Base-by-base conservation (phyloP, 2,329 filamentous ascomycete genomes). In the Cladosporium oxysporum region DNA sequence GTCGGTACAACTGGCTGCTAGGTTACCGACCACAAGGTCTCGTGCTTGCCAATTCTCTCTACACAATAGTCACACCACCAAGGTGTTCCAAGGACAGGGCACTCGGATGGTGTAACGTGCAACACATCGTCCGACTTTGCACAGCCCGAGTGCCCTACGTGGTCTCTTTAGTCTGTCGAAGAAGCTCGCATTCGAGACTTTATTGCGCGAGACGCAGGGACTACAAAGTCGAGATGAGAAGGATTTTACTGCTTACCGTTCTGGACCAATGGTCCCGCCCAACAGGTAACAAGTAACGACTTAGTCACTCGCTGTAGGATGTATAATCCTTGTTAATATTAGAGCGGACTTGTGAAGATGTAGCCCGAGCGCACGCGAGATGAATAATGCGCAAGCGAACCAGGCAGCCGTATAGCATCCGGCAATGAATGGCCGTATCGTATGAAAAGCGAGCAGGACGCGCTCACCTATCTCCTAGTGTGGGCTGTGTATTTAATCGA, bases 401-500 rank as follows among this genome's bases (percentile, higher is more conserved):
- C 57, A 47, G 57, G 57, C 57, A 59, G 47, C 41, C 59, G 47
- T 37, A 62, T 35, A 62, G 16, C 59, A 52, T 26, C 29, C 44
- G 28, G 59, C 59, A 28, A 33, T 52, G 59, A 35, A 62, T 50
- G 58, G 58, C 58, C 59, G 59, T 28, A 52, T 37, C n/a, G 59
- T 35, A 50, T 33, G 58, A 50, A 35, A 35, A 31, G 44, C 29
- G 41, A 62, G 47, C 28, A 50, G 11, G 16, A 41, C 59, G 44
- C 29, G 11, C 59, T 52, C 44, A 50, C 11, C 44, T 26, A 35
- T 37, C 44, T 50, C 59, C 59, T 62, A 62, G 59, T 33, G 59
- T 31, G 59, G 59, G 59, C 59, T 52, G 59, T 62, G 59, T 52
- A 50, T 50, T 37, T 33, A 28, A 49, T 26, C 23, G 28, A 50